Percentiles rank a stretch among this genome's conserved stretches.
Evolutionary conservation across 352 stramenopile genomes (phyloP).

Genomic region (Phytophthora sansomeana): DNA sequence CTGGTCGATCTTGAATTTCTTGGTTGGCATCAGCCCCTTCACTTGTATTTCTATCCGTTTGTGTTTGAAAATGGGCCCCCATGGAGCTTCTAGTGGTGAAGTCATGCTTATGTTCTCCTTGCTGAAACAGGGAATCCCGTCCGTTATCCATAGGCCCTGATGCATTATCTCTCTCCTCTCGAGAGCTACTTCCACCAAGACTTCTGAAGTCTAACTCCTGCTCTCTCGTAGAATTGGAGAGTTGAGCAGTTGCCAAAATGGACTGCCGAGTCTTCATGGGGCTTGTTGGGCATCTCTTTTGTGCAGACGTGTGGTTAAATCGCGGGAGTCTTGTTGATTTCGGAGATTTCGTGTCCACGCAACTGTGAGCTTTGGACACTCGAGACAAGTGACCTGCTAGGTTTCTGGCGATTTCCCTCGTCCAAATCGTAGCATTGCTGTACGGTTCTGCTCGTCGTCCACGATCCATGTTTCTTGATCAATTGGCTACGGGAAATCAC

Average conservation of each 20-base stretch:
- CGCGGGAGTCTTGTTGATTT: conserved; percentile 62
- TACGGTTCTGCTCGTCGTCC: conserved; percentile 77
- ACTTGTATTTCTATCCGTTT: neutral
- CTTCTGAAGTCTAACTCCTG: conserved; percentile 11
- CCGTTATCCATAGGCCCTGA: conserved; percentile 2
- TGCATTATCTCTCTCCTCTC: conserved; percentile 26
- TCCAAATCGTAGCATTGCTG: conserved; percentile 82
- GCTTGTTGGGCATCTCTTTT: conserved; percentile 60
- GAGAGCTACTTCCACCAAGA: conserved; percentile 11
- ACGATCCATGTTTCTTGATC: conserved; percentile 60
- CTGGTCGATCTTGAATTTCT: conserved; percentile 15
- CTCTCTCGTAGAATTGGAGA: conserved; percentile 16
- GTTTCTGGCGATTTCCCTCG: conserved; percentile 73
- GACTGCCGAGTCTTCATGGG: conserved; percentile 49
- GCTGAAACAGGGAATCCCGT: neutral
- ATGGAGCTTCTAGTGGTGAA: neutral
- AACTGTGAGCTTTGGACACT: conserved; percentile 77
- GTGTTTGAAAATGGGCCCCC: neutral
- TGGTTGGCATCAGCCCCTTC: conserved; percentile 19
- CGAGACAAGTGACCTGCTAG: conserved; percentile 71
- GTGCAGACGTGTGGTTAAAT: conserved; percentile 45
- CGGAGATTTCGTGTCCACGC: conserved; percentile 70
- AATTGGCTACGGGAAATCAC: conserved; percentile 2
- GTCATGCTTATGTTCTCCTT: conserved; percentile 1
- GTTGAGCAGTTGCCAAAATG: conserved; percentile 6